Evolutionary conservation across 2,329 filamentous ascomycete species (phyloP), one percentile per base, ranked within the genome.

Genomic region (Colletotrichum endophyticum): DNA sequence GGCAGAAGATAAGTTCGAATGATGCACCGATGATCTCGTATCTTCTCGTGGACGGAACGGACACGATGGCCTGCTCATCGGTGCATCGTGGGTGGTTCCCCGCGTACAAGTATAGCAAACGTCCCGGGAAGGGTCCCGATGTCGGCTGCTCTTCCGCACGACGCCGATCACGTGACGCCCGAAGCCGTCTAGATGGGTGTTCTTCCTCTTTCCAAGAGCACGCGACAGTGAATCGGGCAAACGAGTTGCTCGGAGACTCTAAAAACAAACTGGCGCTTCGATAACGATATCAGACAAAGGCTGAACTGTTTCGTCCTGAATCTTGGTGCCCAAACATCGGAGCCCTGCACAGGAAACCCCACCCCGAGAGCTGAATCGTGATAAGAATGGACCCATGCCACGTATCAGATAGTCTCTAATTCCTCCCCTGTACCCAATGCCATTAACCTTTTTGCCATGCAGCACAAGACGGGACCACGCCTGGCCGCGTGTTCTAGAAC

Each of bases 151-250:
- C 6, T 34, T 22, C 73, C 73, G 73, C 13, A 12, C 19, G 27
- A 3, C 4, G 9, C 73, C 73, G 73, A 76, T 76, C 73, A 76
- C 73, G 73, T 76, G 73, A 73, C 9, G 1, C 15, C 15, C 19
- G 56, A 32, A 67, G 64, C 44, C n/a, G 25, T 22, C 44, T 1
- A 39, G 39, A 25, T 30, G 25, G 30, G 36, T 32, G 22, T 34
- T 30, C 9, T 15, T 25, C 34, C 56, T 59, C 56, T 25, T 15
- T 22, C n/a, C 19, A 49, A 22, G 59, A 13, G 25, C 34, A 49
- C 22, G 28, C 34, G 63, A 49, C 28, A 19, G 22, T 66, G 30
- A 32, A 30, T n/a, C 11, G 12, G 44, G 25, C 13, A 2, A 66
- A 9, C 63, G 36, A 28, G 5, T 49, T 32, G 9, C 12, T n/a